A percentile compares a stretch with the other conserved stretches of the same genome.
Evolutionary conservation across 257 asterid genomes (phyloP).

Genomic region (Leonotis leonurus): DNA sequence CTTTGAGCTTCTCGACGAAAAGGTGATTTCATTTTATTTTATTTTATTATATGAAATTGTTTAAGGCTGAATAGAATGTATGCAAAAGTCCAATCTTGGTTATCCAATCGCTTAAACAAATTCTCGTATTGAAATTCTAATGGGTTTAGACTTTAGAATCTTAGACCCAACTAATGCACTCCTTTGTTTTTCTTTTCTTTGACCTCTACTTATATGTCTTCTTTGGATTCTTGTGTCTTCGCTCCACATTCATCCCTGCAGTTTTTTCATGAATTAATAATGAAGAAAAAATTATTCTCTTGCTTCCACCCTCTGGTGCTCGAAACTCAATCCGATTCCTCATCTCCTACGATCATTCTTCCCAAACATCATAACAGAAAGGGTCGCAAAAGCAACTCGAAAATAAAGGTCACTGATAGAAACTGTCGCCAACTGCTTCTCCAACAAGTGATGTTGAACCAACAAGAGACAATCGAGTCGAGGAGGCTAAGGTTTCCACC

Average conservation of each 20-base stretch:
- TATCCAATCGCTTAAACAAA: too few relatives aligned
- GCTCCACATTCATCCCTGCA: neutral
- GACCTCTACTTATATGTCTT: neutral
- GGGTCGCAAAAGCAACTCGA: too few relatives aligned
- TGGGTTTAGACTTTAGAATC: too few relatives aligned
- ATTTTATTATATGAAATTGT: too few relatives aligned
- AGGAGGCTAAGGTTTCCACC: neutral
- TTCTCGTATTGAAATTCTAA: too few relatives aligned
- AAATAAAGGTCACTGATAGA: conserved; percentile 11
- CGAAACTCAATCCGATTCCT: conserved; percentile 1
- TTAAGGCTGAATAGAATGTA: too few relatives aligned
- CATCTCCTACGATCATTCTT: neutral
- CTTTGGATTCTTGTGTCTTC: neutral
- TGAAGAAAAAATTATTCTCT: conserved; percentile 14
- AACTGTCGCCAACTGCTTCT: conserved; percentile 7
- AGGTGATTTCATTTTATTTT: too few relatives aligned
- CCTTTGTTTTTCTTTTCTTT: conserved; percentile 13
- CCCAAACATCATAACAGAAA: neutral
- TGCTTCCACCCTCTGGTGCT: conserved; percentile 16
- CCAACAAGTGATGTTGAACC: neutral
- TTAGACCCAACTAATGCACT: conserved; percentile 8
- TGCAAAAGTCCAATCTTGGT: too few relatives aligned
- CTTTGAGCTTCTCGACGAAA: too few relatives aligned
- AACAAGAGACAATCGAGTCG: neutral
- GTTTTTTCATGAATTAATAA: neutral